Evolutionary conservation across 495 filamentous ascomycete species (phyloP), one percentile per base, ranked within the genome.

Genomic region (Tuber brumale): DNA sequence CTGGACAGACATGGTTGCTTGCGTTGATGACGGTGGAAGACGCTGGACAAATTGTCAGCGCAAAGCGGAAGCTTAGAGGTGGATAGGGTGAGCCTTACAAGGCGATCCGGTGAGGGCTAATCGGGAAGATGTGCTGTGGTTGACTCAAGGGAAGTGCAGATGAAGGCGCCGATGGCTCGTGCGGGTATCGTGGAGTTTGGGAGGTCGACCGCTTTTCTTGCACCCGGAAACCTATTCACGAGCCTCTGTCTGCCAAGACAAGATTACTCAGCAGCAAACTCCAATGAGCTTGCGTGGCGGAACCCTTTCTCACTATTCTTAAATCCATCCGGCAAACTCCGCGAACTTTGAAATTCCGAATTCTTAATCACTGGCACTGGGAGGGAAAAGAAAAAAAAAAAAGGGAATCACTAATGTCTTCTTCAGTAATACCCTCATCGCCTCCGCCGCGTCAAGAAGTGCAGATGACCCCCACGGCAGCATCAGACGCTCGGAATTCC

Each of bases 1-100:
- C 43, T 80, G 78, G 70, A 80, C 78, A 46, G 78, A 80, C 78
- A 80, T 80, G 70, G 39, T 69, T 42, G 21, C 16, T 61, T 6
- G 44, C 73, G 69, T 61, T 61, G 23, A 69, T 78, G 61, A 71
- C 72, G 5, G n/a, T 61, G 72, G 76, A 45, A 71, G 69, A 72
- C 74, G 21, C 76, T 79, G 35, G 14, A 43, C n/a, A 42, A 45
- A 16, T 46, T 71, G 41, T 76, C 70, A 80, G 77, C 57, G 51
- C 70, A 71, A 73, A 79, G 39, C 31, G 8, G 46, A 27, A 41
- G 10, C 44, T 35, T 71, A n/a, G 45, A 39, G 69, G 48, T 41
- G 57, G 51, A 31, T 77, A 66, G 31, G 43, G 41, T 57, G 44
- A 42, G 39, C 31, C 31, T 70, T 73, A 72, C 73, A 31, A 61